Percentiles rank a stretch among this genome's conserved stretches.
Conservation (phyloP, 306 rosid species). For the Aeschynomene evenia region DNA sequence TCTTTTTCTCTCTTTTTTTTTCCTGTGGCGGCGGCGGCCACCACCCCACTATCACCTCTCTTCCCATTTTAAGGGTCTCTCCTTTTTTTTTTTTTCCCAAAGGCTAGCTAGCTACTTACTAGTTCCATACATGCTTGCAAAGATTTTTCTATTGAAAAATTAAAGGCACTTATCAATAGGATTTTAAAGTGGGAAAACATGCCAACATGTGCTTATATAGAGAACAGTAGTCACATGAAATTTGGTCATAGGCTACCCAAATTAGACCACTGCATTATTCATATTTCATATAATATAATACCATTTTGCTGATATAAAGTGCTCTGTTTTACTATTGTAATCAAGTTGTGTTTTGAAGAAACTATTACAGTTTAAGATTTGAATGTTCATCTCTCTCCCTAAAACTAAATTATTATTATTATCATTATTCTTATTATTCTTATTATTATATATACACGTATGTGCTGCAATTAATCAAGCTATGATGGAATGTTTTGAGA, state of each 20-base stretch:
- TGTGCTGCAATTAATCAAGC: no score
- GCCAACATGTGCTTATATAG: not conserved
- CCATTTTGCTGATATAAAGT: not conserved
- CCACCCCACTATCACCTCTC: conserved; percentile 12
- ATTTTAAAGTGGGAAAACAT: not conserved
- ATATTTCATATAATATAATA: not conserved
- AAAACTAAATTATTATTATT: not conserved
- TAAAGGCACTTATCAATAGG: not conserved
- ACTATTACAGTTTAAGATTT: no score
- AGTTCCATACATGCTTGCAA: not conserved
- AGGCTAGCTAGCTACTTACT: not conserved
- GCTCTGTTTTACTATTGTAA: not conserved
- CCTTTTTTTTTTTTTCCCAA: no score
- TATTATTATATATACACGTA: no score
- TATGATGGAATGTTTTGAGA: not conserved
- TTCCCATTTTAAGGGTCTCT: not conserved
- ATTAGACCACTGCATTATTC: not conserved
- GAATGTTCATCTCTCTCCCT: not conserved
- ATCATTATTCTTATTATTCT: no score
- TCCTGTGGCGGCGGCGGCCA: not conserved
- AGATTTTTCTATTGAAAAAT: not conserved
- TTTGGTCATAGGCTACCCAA: not conserved
- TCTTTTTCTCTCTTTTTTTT: not conserved
- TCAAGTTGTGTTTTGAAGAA: no score
- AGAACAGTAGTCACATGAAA: not conserved